phyloP scores from a whole-genome alignment of 192 early-diverging fungal genomes.

The Tieghemiomyces parasiticus region DNA sequence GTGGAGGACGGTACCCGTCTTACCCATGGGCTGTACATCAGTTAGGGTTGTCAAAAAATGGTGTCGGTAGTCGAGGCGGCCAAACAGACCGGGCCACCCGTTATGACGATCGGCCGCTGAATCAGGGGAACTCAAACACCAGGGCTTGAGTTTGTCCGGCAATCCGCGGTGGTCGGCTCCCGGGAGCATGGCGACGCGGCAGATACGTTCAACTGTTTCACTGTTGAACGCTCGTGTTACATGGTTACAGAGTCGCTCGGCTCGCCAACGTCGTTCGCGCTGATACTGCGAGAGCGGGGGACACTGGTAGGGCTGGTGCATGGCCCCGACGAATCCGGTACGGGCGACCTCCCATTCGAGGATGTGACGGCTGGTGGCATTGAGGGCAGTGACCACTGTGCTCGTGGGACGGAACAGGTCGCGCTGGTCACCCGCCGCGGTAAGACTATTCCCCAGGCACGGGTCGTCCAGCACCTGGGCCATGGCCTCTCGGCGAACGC shows the following conservation, averaged over 20 bases:
- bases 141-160: slow-evolving; percentile 34
- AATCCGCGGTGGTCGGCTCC: slow-evolving; percentile 34
- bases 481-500: not conserved
- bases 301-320: slow-evolving; percentile 22
- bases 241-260: slow-evolving; percentile 28
- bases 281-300: slow-evolving; percentile 35
- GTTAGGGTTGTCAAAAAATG: slow-evolving; percentile 42
- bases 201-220: slow-evolving; percentile 36
- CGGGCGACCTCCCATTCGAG: not conserved
- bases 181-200: slow-evolving; percentile 26
- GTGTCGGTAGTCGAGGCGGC: slow-evolving; percentile 40
- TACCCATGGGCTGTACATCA: slow-evolving; percentile 42
- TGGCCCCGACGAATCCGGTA: slow-evolving; percentile 25
- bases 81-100: slow-evolving; percentile 48
- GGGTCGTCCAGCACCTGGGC: not conserved
- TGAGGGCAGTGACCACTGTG: too few species aligned
- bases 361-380: not conserved
- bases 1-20: slow-evolving; percentile 45
- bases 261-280: slow-evolving; percentile 22
- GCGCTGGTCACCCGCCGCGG: not conserved
- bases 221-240: slow-evolving; percentile 30
- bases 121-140: slow-evolving; percentile 33
- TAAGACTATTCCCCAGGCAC: not conserved
- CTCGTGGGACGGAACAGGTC: not conserved
- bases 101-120: slow-evolving; percentile 36